These are phyloP conservation scores for Dictyostelium brefeldianum DNA, from an alignment of 78 protist species.

Conservation along the genomic window DNA sequence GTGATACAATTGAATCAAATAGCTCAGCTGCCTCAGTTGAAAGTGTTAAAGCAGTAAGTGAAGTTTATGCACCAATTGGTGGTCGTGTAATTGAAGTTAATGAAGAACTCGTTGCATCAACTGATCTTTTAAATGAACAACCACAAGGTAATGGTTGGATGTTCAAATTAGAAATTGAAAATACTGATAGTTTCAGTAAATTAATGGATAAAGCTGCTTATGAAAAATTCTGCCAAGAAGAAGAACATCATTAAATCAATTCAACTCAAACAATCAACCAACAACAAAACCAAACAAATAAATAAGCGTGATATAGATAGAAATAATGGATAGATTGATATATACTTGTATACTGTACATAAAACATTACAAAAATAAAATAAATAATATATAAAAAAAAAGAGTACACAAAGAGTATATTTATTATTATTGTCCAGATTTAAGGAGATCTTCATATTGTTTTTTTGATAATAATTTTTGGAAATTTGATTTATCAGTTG, in stretches of 20 bases:
- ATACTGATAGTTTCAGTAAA: neutral
- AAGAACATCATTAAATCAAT: neutral
- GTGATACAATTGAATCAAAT: neutral
- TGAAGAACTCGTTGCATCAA: neutral
- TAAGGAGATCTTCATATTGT: neutral
- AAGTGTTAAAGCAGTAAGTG: conserved; percentile 72
- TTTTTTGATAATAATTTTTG: neutral
- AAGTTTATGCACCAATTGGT: conserved; percentile 73
- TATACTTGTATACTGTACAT: too few relatives aligned
- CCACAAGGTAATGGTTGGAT: conserved; percentile 63
- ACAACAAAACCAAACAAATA: too few relatives aligned
- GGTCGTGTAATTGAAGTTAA: conserved; percentile 50
- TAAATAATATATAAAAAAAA: too few relatives aligned
- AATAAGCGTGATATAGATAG: too few relatives aligned
- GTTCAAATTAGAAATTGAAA: neutral
- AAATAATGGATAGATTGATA: too few relatives aligned
- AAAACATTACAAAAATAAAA: too few relatives aligned
- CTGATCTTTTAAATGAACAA: conserved; percentile 39
- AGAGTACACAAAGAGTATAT: too few relatives aligned
- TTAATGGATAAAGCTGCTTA: conserved; percentile 6
- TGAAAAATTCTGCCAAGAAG: neutral
- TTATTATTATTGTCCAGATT: too few relatives aligned
- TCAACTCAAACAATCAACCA: too few relatives aligned
- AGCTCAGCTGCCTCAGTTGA: conserved; percentile 42
- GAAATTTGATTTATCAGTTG: neutral